Evolutionary conservation across 345 rosid species (phyloP), one percentile per base, ranked within the genome.

Genomic region (Brassica incana): DNA sequence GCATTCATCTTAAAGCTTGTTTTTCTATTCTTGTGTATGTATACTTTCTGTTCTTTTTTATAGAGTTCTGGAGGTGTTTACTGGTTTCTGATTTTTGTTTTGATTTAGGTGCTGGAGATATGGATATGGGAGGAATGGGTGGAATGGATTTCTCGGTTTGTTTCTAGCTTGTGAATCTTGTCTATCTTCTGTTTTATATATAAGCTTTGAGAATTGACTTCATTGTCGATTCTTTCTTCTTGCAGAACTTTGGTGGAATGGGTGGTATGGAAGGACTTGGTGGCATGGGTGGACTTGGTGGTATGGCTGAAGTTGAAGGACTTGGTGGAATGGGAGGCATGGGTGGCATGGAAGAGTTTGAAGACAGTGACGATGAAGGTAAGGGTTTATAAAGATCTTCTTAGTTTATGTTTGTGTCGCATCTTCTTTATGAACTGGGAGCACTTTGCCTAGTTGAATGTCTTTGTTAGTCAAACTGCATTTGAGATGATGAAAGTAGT

Each of bases 321-420:
- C n/a, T n/a, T n/a, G n/a, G n/a, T n/a, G n/a, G n/a, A n/a, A 10
- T 45, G 30, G 75, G 80, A 64, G 73, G 74, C 0, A 77, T 86
- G 83, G 81, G 89, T 15, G 60, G 60, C 0, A 54, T 54, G 60
- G 91, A 83, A 50, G 97, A 89, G 23, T 87, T 88, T 67, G 98
- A 89, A 16, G 97, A 87, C 82, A 90, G 94, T 79, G 98, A 94
- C 77, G 96, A 90, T 76, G 98, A 93, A 85, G 97, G 98, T 93
- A 84, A 82, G 11, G 9, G 60, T 58, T 50, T 16, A 18, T 43
- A 43, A 10, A 6, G 40, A 52, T 12, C 20, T 65, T 61, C 66
- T 20, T 56, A 11, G 78, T 77, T 67, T 12, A 59, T 8, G 73
- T 73, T 14, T 73, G 16, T 15, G 67, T 36, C 8, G n/a, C 30